Evolutionary conservation across 441 rosid species (phyloP).

Genomic region (Pelargonium myrrhifolium): DNA sequence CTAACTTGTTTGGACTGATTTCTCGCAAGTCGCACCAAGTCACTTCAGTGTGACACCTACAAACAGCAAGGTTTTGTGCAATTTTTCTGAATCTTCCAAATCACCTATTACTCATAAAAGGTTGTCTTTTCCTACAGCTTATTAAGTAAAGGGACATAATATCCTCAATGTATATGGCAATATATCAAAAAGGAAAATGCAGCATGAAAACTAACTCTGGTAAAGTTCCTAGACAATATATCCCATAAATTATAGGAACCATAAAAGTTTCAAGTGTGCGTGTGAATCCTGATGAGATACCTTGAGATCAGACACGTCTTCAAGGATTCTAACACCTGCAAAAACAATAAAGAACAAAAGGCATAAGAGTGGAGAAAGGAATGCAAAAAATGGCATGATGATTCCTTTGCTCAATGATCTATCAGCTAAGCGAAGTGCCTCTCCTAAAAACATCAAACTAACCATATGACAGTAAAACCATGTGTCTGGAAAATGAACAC

Average conservation of each 20-base stretch:
- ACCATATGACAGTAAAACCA: too few species aligned
- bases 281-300: slow-evolving; percentile 26
- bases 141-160: too few species aligned
- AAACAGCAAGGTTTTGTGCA: too few species aligned
- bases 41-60: too few species aligned
- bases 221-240: not conserved
- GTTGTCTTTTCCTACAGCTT: too few species aligned
- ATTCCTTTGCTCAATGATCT: too few species aligned
- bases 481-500: too few species aligned
- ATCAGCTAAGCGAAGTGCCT: not conserved
- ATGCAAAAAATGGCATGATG: not conserved
- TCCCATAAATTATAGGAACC: not conserved
- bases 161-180: not conserved
- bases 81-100: too few species aligned
- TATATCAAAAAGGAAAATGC: not conserved
- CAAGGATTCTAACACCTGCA: slow-evolving; percentile 85
- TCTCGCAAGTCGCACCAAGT: too few species aligned
- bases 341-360: slow-evolving; percentile 11
- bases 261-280: slow-evolving; percentile 1
- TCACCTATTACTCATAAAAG: too few species aligned
- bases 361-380: slow-evolving; percentile 8
- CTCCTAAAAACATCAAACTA: too few species aligned
- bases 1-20: not conserved
- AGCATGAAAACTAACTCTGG: not conserved
- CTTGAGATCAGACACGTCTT: slow-evolving; percentile 77